Evolutionary conservation across 2,329 filamentous ascomycete species (phyloP).

Genomic region (Trichoderma koningii): DNA sequence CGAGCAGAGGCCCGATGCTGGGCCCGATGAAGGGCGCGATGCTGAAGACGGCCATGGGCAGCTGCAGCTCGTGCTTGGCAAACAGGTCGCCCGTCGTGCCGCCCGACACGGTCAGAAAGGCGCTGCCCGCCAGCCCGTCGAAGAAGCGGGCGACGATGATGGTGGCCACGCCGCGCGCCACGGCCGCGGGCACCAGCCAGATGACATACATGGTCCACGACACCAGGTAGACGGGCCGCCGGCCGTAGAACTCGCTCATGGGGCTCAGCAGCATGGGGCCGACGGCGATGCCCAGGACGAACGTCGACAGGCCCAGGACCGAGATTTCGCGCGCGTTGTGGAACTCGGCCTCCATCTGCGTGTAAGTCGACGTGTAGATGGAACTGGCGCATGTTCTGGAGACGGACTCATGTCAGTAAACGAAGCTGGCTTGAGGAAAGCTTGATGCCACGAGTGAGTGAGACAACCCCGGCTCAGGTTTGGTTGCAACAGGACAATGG

Average conservation of each 20-base stretch:
- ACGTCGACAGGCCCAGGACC: constrained; percentile 78
- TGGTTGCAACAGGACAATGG: too few relatives aligned
- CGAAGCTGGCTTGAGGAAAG: neutral
- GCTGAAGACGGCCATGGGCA: constrained; percentile 82
- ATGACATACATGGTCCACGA: constrained; percentile 75
- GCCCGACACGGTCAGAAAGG: constrained; percentile 73
- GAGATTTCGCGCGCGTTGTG: constrained; percentile 69
- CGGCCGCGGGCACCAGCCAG: constrained; percentile 79
- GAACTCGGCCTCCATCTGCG: constrained; percentile 75
- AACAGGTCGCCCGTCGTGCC: constrained; percentile 86
- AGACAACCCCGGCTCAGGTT: too few relatives aligned
- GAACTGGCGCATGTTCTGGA: constrained; percentile 77
- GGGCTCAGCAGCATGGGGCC: constrained; percentile 66
- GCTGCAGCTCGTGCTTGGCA: constrained; percentile 65
- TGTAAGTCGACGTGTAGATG: constrained; percentile 85
- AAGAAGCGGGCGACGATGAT: constrained; percentile 79
- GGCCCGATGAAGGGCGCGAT: constrained; percentile 66
- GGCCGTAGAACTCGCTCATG: constrained; percentile 77
- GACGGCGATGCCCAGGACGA: constrained; percentile 72
- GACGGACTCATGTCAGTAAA: neutral
- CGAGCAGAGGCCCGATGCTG: constrained; percentile 61
- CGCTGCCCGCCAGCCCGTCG: constrained; percentile 68
- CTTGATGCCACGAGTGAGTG: neutral
- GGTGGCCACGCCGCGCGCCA: constrained; percentile 78
- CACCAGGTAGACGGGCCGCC: constrained; percentile 75